These are phyloP conservation scores for Xylaria curta DNA, from an alignment of 495 filamentous ascomycete genomes.

Conservation along the genomic window DNA sequence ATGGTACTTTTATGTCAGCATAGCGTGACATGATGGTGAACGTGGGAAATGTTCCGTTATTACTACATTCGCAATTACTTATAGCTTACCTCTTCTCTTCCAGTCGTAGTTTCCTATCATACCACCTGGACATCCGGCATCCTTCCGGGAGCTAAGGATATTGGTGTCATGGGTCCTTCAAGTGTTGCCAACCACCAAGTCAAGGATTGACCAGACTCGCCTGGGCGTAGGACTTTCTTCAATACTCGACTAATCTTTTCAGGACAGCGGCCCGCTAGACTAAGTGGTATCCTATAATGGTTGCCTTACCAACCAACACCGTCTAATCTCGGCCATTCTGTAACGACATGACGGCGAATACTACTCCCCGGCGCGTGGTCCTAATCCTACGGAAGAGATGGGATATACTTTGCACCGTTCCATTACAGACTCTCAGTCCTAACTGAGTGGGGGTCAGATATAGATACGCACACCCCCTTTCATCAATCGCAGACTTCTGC, in stretches of 20 bases:
- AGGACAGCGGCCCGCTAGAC: background rate
- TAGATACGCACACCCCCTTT: background rate
- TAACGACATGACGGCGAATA: background rate
- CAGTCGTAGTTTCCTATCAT: background rate
- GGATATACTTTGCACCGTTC: background rate
- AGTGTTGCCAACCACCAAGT: background rate
- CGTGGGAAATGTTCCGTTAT: slow-evolving; percentile 6
- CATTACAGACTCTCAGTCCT: background rate
- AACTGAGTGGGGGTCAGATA: background rate
- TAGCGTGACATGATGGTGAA: slow-evolving; percentile 8
- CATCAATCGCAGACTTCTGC: background rate
- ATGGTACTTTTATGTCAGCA: slow-evolving; percentile 17
- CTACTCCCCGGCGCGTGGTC: slow-evolving; percentile 3
- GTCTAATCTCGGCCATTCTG: slow-evolving; percentile 1
- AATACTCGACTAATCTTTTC: background rate
- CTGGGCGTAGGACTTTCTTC: slow-evolving; percentile 10
- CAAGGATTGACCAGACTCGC: background rate
- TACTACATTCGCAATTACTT: background rate
- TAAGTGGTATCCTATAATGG: background rate
- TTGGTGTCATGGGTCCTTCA: background rate
- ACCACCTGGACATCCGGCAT: background rate
- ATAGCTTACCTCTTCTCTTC: background rate
- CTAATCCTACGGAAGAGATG: slow-evolving; percentile 5
- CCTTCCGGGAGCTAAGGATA: background rate
- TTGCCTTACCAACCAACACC: background rate